Base-by-base conservation (phyloP, 169 alveolate genomes). In the Plasmodium chabaudi region DNA sequence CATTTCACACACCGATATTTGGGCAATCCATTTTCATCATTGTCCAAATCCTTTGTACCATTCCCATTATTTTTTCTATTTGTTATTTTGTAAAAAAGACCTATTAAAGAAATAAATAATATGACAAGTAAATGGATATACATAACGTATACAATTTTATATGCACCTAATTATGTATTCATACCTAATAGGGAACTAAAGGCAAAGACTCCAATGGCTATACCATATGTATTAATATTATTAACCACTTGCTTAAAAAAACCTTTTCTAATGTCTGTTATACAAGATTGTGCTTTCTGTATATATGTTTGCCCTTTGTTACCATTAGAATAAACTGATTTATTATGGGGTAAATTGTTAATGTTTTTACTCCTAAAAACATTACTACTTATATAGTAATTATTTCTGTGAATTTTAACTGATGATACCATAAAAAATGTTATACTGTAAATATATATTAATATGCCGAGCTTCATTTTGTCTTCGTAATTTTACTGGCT, bases 1-100 rank as follows among this genome's bases (percentile, higher is more conserved):
- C 96, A 93, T 55, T 93, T 92, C 42, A 88, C 77, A 61, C 96
- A 93, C 56, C 74, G 91, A 92, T 93, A 93, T 42, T 75, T 75
- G 60, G 49, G 60, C 17, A 75, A 25, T 51, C 34, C 60, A 34
- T 65, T 42, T 10, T 47, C 19, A 27, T 44, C 7, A 3, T 4
- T 59, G 13, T 44, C 2, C 5, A 47, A 42, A 21, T 12, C 19
- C 10, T 46, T 19, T 9, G 69, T 5, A 9, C 21, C 65, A 17
- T 19, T 39, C 13, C 42, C n/a, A 23, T 46, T 12, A 15, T 51
- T 60, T 63, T 44, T 72, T 73, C 59, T 59, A 23, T 47, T 23
- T 64, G 12, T 5, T 6, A 9, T 17, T 23, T 68, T 68, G 61
- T 46, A 68, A 47, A 68, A 23, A 10, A 68, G 39, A 13, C 77